phyloP scores from a whole-genome alignment of 2,329 filamentous ascomycete species.

The Botryotinia globosa region DNA sequence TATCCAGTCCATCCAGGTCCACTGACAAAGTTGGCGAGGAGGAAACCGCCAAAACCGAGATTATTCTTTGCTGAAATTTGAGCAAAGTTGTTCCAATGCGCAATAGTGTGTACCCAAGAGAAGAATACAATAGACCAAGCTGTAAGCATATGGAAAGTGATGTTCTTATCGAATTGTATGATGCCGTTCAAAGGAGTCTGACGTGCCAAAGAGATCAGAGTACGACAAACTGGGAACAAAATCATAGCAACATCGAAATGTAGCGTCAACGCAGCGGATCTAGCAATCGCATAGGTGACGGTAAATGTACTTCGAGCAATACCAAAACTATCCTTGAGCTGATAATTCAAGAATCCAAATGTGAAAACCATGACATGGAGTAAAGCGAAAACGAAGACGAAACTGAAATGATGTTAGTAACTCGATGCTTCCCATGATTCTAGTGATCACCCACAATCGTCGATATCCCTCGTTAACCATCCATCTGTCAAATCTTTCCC shows the following conservation, averaged over 20 bases:
- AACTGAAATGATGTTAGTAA: conserved; percentile 49
- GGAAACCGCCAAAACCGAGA: conserved; percentile 73
- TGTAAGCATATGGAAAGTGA: conserved; percentile 80
- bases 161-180: conserved; percentile 86
- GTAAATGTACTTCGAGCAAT: conserved; percentile 67
- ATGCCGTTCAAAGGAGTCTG: conserved; percentile 82
- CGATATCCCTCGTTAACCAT: conserved; percentile 88
- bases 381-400: conserved; percentile 72
- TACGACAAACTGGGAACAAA: conserved; percentile 78
- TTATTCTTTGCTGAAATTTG: conserved; percentile 72
- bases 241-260: conserved; percentile 80
- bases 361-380: conserved; percentile 74
- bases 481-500: conserved; percentile 78
- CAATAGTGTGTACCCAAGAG: conserved; percentile 80
- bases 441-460: conserved; percentile 59
- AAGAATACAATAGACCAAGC: conserved; percentile 89
- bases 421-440: background rate
- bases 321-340: conserved; percentile 71
- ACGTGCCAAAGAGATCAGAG: conserved; percentile 75
- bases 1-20: conserved; percentile 86
- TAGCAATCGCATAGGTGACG: conserved; percentile 72
- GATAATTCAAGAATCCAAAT: conserved; percentile 78
- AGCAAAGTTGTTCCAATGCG: conserved; percentile 85
- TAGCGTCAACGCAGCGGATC: conserved; percentile 71
- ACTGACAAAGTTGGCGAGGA: conserved; percentile 73